These are phyloP conservation scores for Bondarzewia mesenterica DNA, from an alignment of 1,284 basidiomycete genomes.

Conservation along the genomic window DNA sequence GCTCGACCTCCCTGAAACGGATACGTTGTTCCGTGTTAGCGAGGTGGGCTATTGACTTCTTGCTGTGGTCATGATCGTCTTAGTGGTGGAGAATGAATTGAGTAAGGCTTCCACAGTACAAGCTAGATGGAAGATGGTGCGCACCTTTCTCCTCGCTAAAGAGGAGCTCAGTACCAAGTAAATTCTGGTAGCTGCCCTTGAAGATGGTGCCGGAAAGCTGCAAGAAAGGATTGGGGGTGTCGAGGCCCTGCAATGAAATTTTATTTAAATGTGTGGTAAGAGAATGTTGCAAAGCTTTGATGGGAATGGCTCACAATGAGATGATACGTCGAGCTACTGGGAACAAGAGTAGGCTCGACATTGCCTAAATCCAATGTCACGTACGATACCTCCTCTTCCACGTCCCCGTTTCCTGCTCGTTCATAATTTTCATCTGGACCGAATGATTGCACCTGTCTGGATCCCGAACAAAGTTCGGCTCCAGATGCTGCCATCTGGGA, in stretches of 20 bases:
- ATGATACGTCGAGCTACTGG: slow-evolving; percentile 56
- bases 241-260: slow-evolving; percentile 49
- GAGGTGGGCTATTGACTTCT: slow-evolving; percentile 41
- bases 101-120: neutral
- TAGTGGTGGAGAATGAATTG: slow-evolving; percentile 11
- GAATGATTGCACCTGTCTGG: slow-evolving; percentile 54
- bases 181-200: slow-evolving; percentile 53
- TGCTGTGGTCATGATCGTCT: slow-evolving; percentile 36
- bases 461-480: slow-evolving; percentile 36
- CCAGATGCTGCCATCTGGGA: slow-evolving; percentile 5
- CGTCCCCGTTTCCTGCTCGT: slow-evolving; percentile 28
- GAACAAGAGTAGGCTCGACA: slow-evolving; percentile 66
- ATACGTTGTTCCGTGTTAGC: slow-evolving; percentile 55
- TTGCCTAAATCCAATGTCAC: slow-evolving; percentile 64
- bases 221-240: slow-evolving; percentile 64
- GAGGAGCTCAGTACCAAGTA: slow-evolving; percentile 66
- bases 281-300: neutral
- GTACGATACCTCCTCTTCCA: slow-evolving; percentile 50
- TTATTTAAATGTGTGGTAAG: neutral
- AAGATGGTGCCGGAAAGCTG: slow-evolving; percentile 68
- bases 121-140: neutral
- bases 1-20: slow-evolving; percentile 54
- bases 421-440: slow-evolving; percentile 54
- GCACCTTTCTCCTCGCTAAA: slow-evolving; percentile 58
- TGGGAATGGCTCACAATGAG: slow-evolving; percentile 49